Percentiles rank a stretch among this genome's conserved stretches.
Evolutionary conservation across 805 yeast genomes (phyloP).

Genomic region (Clavispora carvajalis): DNA sequence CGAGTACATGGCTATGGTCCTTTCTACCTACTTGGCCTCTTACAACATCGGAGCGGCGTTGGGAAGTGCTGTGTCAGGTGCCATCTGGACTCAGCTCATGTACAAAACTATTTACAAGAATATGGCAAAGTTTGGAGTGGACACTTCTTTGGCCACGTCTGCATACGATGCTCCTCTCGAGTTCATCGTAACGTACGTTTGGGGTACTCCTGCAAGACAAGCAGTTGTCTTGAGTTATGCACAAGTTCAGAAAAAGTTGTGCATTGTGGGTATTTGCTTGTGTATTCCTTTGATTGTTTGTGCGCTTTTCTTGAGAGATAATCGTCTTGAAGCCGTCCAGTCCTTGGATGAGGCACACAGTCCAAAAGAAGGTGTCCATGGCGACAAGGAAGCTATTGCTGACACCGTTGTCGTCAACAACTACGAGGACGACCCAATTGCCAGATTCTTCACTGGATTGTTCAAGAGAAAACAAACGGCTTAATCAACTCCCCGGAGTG

Average conservation of each 20-base stretch:
- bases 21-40: conserved; percentile 51
- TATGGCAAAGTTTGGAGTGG: conserved; percentile 21
- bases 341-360: conserved; percentile 18
- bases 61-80: conserved; percentile 63
- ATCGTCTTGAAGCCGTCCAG: conserved; percentile 36
- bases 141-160: conserved; percentile 21
- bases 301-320: conserved; percentile 50
- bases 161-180: conserved; percentile 48
- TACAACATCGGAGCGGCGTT: conserved; percentile 61
- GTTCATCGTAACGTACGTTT: conserved; percentile 42
- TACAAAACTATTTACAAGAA: conserved; percentile 38
- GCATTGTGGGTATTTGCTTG: conserved; percentile 50
- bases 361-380: conserved; percentile 14
- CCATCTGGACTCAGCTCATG: conserved; percentile 62
- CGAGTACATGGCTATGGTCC: conserved; percentile 58
- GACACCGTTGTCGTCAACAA: conserved; percentile 14
- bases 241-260: conserved; percentile 53
- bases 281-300: conserved; percentile 46
- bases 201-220: conserved; percentile 61
- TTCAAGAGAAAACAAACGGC: conserved; percentile 3
- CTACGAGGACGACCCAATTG: conserved; percentile 16
- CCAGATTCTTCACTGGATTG: conserved; percentile 8
- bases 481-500: too few species aligned
- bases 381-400: conserved; percentile 8
- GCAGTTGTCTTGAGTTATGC: conserved; percentile 56